These are phyloP conservation scores for Cystobasidium ongulense DNA, from an alignment of 768 basidiomycete species.

Conservation along the genomic window DNA sequence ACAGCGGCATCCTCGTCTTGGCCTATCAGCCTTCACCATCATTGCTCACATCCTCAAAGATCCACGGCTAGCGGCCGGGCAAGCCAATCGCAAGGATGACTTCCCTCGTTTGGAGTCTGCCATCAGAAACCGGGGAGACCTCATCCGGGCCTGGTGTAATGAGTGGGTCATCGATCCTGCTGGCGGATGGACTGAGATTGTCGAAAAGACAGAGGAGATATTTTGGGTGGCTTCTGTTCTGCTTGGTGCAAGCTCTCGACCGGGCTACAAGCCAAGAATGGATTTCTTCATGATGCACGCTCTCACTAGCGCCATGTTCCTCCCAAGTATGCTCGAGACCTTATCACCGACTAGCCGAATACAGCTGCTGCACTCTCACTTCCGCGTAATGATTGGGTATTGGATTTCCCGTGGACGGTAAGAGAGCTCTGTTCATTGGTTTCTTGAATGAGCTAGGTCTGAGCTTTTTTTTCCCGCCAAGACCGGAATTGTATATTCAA, in stretches of 20 bases:
- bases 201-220: conserved; percentile 41
- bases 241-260: conserved; percentile 36
- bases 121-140: conserved; percentile 25
- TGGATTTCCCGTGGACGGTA: conserved; percentile 41
- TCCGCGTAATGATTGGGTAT: conserved; percentile 38
- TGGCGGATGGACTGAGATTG: conserved; percentile 37
- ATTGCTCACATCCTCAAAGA: conserved; percentile 38
- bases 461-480: background rate
- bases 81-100: conserved; percentile 32
- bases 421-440: too few relatives aligned
- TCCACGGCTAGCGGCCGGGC: conserved; percentile 37
- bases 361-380: conserved; percentile 38
- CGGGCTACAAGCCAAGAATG: conserved; percentile 38
- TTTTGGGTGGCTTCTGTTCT: conserved; percentile 41
- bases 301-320: conserved; percentile 40
- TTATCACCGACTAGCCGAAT: conserved; percentile 40
- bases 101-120: conserved; percentile 35
- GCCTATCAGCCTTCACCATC: conserved; percentile 40
- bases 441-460: background rate
- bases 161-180: conserved; percentile 39
- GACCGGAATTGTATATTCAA: conserved; percentile 37
- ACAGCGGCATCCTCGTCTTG: conserved; percentile 32
- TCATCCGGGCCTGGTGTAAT: conserved; percentile 32
- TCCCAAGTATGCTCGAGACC: conserved; percentile 38
- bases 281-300: conserved; percentile 43